Conservation (phyloP, 2,329 filamentous ascomycete genomes). For the Claviceps purpurea region DNA sequence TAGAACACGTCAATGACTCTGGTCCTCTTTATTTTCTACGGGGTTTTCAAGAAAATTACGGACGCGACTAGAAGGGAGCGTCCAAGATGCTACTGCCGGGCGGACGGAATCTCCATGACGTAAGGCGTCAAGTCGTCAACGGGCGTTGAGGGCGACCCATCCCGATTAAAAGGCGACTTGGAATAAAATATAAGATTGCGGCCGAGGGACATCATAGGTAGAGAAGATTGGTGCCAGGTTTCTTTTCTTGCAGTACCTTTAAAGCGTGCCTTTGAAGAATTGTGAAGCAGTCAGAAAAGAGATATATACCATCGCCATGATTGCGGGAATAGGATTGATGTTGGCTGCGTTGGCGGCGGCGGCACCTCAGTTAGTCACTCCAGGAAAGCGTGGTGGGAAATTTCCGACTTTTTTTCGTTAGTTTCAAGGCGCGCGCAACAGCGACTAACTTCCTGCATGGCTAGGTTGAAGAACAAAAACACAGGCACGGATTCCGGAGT, state of each 20-base stretch:
- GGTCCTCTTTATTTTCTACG: background rate
- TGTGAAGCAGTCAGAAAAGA: background rate
- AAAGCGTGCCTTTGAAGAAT: background rate
- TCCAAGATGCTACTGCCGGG: background rate
- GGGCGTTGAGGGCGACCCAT: background rate
- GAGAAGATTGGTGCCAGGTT: background rate
- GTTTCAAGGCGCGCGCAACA: too few relatives aligned
- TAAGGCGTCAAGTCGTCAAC: background rate
- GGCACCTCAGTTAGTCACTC: background rate
- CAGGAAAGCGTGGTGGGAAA: too few relatives aligned
- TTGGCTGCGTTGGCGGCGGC: background rate
- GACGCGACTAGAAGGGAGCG: background rate
- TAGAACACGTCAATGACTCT: too few relatives aligned
- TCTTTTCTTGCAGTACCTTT: background rate
- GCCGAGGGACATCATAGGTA: background rate
- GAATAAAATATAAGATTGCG: background rate
- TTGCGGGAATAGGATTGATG: background rate
- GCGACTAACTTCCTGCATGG: background rate
- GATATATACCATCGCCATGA: conserved; percentile 14
- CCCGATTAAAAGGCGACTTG: too few relatives aligned
- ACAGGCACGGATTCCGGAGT: conserved; percentile 28
- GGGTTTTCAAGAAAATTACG: background rate
- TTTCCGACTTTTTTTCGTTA: too few relatives aligned
- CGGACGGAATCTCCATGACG: background rate
- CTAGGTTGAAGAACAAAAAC: conserved; percentile 21